These are phyloP conservation scores for Withania somnifera DNA, from an alignment of 305 asterid species.

Conservation along the genomic window DNA sequence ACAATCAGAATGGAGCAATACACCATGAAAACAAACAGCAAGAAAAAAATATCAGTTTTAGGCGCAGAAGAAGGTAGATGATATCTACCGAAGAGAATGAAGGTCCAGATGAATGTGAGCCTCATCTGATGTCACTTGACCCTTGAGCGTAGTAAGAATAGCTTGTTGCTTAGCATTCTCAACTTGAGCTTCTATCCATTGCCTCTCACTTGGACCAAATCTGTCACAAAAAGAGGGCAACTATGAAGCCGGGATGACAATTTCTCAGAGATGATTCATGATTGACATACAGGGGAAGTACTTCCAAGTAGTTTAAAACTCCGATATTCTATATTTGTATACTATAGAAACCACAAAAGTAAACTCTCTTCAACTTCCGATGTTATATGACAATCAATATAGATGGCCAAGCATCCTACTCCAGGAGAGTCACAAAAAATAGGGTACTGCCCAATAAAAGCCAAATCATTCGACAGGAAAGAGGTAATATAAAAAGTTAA, in stretches of 20 bases:
- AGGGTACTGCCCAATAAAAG: background rate
- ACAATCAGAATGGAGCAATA: background rate
- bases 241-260: conserved; percentile 9
- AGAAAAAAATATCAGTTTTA: background rate
- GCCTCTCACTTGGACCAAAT: conserved; percentile 95
- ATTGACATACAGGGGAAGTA: background rate
- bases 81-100: conserved; percentile 80
- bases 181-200: conserved; percentile 99
- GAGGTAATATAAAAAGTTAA: background rate
- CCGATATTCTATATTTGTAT: background rate
- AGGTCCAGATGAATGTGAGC: conserved; percentile 99
- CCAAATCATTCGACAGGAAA: background rate
- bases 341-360: background rate
- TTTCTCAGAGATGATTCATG: background rate
- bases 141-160: conserved; percentile 69
- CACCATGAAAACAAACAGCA: background rate
- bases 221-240: conserved; percentile 33
- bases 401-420: background rate
- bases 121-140: conserved; percentile 96
- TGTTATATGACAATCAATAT: background rate
- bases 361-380: background rate
- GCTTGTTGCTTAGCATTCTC: conserved; percentile 98
- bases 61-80: background rate
- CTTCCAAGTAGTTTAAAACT: background rate
- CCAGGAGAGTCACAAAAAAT: background rate